Base-by-base conservation (phyloP, 148 eudicot species). In the Hydrangea macrophylla region DNA sequence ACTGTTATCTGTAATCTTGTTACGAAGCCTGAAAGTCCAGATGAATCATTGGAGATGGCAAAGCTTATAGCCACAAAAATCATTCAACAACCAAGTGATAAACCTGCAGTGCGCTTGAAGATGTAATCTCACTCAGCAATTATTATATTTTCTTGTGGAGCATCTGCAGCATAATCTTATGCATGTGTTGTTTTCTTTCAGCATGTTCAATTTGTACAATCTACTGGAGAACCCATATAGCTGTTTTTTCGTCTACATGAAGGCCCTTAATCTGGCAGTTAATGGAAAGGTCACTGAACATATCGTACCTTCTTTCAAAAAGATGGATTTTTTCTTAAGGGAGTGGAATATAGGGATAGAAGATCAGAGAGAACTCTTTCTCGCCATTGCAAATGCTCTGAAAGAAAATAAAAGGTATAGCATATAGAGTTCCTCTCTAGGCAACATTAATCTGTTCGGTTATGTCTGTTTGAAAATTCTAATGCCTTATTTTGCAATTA, bases 191-290 rank as follows among this genome's bases (percentile, higher is more conserved):
- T 18, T 75, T 50, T n/a, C n/a, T n/a, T n/a, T n/a, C 86, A 94
- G 99, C 77, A 80, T 94, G 90, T 87, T 91, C 76, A 94, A 87
- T 70, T 86, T 94, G 53, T 94, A 88, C 73, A 94, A 94, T 72
- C 79, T 94, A 45, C 74, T 94, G 81, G 97, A 91, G 73, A 80
- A 80, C 64, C 83, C 89, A 36, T 84, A 89, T 65, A 71, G 93
- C 77, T 85, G 80, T 35, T 91, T 82, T 81, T 82, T 77, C 75
- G 97, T 87, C 51, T 94, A 88, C 76, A 77, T 94, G 96, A 87
- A 86, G 78, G 93, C 97, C 70, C 93, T 94, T 65, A 79, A 89
- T 58, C 69, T 94, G 72, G 88, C 96, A 51, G 74, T 75, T 32
- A 77, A 75, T 57, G 97, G 96, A 35, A 94, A 83, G 80, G 89